Evolutionary conservation across 2,329 filamentous ascomycete species (phyloP).

Genomic region (Clonostachys chloroleuca): DNA sequence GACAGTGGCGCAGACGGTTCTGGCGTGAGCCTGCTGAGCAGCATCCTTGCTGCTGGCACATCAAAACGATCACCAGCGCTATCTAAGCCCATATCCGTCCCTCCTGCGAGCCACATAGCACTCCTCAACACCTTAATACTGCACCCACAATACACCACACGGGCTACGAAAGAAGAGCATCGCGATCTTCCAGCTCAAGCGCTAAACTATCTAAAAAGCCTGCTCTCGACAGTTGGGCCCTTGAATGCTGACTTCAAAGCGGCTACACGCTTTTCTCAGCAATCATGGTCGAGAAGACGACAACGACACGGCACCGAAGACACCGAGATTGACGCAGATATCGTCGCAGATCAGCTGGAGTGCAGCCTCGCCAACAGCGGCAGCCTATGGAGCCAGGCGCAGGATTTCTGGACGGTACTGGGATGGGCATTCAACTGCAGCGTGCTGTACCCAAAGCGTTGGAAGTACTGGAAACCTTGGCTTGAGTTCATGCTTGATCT

Average conservation of each 20-base stretch:
- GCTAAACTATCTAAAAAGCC: constrained; percentile 63
- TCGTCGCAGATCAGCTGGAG: constrained; percentile 47
- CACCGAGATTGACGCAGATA: constrained; percentile 33
- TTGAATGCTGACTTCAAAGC: constrained; percentile 63
- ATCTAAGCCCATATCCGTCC: constrained; percentile 50
- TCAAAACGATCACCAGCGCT: constrained; percentile 14
- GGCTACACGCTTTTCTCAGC: constrained; percentile 8
- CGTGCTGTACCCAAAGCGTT: constrained; percentile 64
- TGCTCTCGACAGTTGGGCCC: constrained; percentile 63
- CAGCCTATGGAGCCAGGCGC: constrained; percentile 69
- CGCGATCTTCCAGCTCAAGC: constrained; percentile 61
- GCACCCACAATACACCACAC: constrained; percentile 75
- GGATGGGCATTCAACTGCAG: constrained; percentile 96
- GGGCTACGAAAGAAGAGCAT: constrained; percentile 57
- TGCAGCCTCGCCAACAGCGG: constrained; percentile 57
- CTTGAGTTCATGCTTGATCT: constrained; percentile 75
- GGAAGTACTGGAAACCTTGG: constrained; percentile 80
- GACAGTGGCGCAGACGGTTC: constrained; percentile 23
- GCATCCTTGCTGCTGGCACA: constrained; percentile 52
- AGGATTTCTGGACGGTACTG: constrained; percentile 84
- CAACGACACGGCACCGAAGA: constrained; percentile 28
- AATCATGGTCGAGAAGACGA: too few relatives aligned
- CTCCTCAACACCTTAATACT: constrained; percentile 78
- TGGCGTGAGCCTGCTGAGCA: constrained; percentile 56
- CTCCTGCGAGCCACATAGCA: constrained; percentile 69